Base-by-base conservation (phyloP, 73 alveolate species). In the Paramecium caudatum region DNA sequence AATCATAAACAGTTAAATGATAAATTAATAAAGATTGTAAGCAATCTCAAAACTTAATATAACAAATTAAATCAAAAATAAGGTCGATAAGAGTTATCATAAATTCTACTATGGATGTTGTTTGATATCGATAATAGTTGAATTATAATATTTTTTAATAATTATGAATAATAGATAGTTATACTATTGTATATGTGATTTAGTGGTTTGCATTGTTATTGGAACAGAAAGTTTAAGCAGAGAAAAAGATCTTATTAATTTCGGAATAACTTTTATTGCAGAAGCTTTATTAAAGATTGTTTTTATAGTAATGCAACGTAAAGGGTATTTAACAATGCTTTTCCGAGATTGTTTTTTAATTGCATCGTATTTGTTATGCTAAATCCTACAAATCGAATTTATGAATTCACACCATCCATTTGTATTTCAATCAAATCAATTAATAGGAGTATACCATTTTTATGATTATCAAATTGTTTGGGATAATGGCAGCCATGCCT, bases 141-240 rank as follows among this genome's bases (percentile, higher is more conserved):
- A 55, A 27, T 55, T 55, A 55, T 55, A 55, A 55, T 55, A 55
- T 27, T 23, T 55, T 49, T 23, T 27, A 55, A 27, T 55, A 27
- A 55, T 27, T 55, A 55, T 55, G 80, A 55, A 55, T 55, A 55
- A 55, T 55, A 55, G 43, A 55, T 55, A 27, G 30, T 43, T 55
- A 55, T 55, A 55, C n/a, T 55, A 27, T 3, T 37, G 80, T 27
- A 27, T 55, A 17, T 55, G 80, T 9, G 45, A 55, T 55, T 37
- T 43, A 5, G 32, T 23, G 13, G 30, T 55, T 55, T 10, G 80
- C 30, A 27, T 55, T 27, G 30, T 55, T 19, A 43, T 43, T 55
- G 80, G 80, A 23, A 55, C 30, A 55, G 41, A 27, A 16, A 55
- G 43, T 55, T 23, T 55, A 10, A 55, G 23, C 12, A 27, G 30